Conservation (phyloP, 306 rosid species). For the Castanospermum australe region DNA sequence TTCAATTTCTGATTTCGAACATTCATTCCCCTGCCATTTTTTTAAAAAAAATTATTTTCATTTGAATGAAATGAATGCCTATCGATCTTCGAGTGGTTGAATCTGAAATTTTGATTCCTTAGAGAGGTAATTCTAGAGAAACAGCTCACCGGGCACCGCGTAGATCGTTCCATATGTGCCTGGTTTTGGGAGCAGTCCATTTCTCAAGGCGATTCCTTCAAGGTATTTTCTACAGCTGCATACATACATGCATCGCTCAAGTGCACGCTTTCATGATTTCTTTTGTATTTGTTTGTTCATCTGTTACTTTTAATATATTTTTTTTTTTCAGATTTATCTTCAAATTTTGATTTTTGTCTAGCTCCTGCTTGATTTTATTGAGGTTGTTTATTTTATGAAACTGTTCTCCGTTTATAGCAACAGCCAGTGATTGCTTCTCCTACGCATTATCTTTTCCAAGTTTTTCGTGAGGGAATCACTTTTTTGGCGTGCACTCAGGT, state of each 20-base stretch:
- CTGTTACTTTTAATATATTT: not conserved
- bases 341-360: not conserved
- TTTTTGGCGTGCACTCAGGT: constrained; percentile 96
- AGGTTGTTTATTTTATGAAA: not conserved
- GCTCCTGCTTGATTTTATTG: not conserved
- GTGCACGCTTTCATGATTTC: too few relatives aligned
- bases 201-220: constrained; percentile 80
- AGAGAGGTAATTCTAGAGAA: constrained; percentile 97
- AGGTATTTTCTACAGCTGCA: constrained; percentile 42
- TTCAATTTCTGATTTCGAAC: not conserved
- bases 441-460: constrained; percentile 92
- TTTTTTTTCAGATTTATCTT: not conserved
- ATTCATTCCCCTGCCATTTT: not conserved
- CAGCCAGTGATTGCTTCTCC: constrained; percentile 95
- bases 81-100: not conserved
- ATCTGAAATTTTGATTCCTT: constrained; percentile 25
- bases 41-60: too few relatives aligned
- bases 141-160: constrained; percentile 94
- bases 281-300: not conserved
- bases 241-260: too few relatives aligned
- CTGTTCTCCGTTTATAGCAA: constrained; percentile 44
- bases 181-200: constrained; percentile 91
- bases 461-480: constrained; percentile 84
- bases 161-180: constrained; percentile 86
- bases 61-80: not conserved